Percentiles rank a stretch among this genome's conserved stretches.
Evolutionary conservation across 345 rosid species (phyloP).

Genomic region (Rubroshorea leprosula): DNA sequence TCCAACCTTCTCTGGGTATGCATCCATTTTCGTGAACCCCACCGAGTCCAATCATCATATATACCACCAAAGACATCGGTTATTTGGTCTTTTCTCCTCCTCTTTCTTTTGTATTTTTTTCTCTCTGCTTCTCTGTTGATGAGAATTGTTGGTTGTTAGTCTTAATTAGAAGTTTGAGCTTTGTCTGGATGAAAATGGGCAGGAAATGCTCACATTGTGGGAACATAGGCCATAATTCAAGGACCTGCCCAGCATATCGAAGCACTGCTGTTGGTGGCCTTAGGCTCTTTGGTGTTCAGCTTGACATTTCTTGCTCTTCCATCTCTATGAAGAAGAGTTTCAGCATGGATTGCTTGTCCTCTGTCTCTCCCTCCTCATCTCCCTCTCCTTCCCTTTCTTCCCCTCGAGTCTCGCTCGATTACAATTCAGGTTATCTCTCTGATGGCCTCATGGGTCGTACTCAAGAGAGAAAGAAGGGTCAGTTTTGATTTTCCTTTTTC

Average conservation of each 20-base stretch:
- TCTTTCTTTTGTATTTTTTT: conserved; percentile 6
- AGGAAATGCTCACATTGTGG: conserved; percentile 73
- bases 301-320: conserved; percentile 27
- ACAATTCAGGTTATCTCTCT: conserved; percentile 34
- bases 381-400: conserved; percentile 28
- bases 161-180: conserved; percentile 8
- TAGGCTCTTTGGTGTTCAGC: conserved; percentile 57
- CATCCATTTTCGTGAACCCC: conserved; percentile 41
- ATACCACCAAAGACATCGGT: conserved; percentile 28
- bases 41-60: conserved; percentile 24
- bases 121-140: conserved; percentile 11
- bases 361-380: conserved; percentile 20
- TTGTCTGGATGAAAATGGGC: conserved; percentile 45
- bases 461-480: conserved; percentile 52
- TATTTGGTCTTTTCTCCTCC: conserved; percentile 11
- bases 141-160: conserved; percentile 5
- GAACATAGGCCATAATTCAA: conserved; percentile 61
- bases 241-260: conserved; percentile 39
- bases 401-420: conserved; percentile 27
- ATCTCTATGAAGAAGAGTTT: conserved; percentile 39
- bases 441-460: conserved; percentile 29
- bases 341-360: conserved; percentile 48
- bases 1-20: conserved; percentile 56
- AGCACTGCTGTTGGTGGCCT: conserved; percentile 24
- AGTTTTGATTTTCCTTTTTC: no score